Base-by-base conservation (phyloP, 805 yeast genomes). In the Candida morakotiae region DNA sequence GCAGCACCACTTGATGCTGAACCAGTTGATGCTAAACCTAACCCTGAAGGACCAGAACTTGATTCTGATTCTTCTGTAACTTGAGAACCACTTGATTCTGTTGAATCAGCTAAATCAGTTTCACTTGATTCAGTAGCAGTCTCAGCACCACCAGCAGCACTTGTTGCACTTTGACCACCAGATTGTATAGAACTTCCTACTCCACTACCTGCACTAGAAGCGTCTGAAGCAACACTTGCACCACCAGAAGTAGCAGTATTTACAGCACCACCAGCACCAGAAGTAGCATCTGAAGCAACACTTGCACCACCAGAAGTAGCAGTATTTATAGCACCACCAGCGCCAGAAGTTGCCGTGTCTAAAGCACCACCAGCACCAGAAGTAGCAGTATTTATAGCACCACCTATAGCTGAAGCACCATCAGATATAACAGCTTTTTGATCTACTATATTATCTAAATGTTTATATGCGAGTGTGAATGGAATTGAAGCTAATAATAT, bases 361-460 rank as follows among this genome's bases (percentile, higher is more conserved):
- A 11, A 21, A 18, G 24, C 33, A 28, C 34, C 33, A 9, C 20
- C 34, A 13, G 25, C 31, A 5, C 19, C 31, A 6, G 18, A 14
- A 6, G 19, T 18, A 20, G 13, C 33, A 22, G 31, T 17, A 15
- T 17, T 5, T 7, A 10, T 24, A 11, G 34, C 39, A 18, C 34
- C 39, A 3, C 23, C 28, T 3, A 22, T 14, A 21, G 23, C 29
- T 5, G 28, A 23, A 10, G 21, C 19, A n/a, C 28, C 34, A 21
- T 18, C 32, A 9, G 25, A 16, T 11, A 35, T 5, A 13, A 35
- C 34, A 13, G 18, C 28, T 20, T 29, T 35, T 23, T 35, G 30
- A 13, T 29, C 25, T 10, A 35, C 39, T 11, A 35, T 24, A 13
- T 35, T 31, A 18, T 35, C 39, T 4, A 35, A 19, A 6, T 16